Percentiles rank a stretch among this genome's conserved stretches.
Evolutionary conservation across 169 alveolate genomes (phyloP).

Genomic region (Perkinsus marinus): DNA sequence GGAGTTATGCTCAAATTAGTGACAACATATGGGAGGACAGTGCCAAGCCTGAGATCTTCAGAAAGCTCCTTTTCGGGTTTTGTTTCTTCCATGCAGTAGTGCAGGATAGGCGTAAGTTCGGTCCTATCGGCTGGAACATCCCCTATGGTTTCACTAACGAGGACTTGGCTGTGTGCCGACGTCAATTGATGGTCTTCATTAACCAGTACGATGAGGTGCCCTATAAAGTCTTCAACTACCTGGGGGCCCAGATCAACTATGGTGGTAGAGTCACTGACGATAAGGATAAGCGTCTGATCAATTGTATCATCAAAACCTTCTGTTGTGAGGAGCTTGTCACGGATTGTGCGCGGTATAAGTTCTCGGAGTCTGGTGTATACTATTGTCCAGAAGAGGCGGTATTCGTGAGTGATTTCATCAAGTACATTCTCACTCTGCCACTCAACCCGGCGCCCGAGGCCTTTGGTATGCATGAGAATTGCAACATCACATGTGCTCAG

Average conservation of each 20-base stretch:
- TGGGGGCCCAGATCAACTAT: slow-evolving; percentile 77
- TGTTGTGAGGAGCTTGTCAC: slow-evolving; percentile 31
- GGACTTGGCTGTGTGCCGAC: slow-evolving; percentile 67
- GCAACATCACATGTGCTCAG: slow-evolving; percentile 63
- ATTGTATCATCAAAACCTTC: slow-evolving; percentile 47
- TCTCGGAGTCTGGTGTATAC: slow-evolving; percentile 69
- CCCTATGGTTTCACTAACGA: slow-evolving; percentile 73
- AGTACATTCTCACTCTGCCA: slow-evolving; percentile 68
- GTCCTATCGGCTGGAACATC: slow-evolving; percentile 85
- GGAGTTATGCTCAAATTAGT: slow-evolving; percentile 56
- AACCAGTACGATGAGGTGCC: slow-evolving; percentile 70
- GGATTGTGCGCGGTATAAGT: background rate
- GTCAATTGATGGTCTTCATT: slow-evolving; percentile 61
- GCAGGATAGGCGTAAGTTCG: slow-evolving; percentile 77
- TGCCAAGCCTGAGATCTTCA: slow-evolving; percentile 65
- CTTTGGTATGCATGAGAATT: slow-evolving; percentile 83
- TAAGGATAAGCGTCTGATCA: slow-evolving; percentile 66
- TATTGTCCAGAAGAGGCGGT: slow-evolving; percentile 64
- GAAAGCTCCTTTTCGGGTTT: slow-evolving; percentile 72
- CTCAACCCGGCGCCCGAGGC: slow-evolving; percentile 80
- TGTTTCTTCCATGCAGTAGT: slow-evolving; percentile 89
- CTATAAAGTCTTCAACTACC: slow-evolving; percentile 61
- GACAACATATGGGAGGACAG: slow-evolving; percentile 64
- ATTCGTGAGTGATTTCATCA: slow-evolving; percentile 60
- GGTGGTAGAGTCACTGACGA: slow-evolving; percentile 88